A percentile compares a stretch with the other conserved stretches of the same genome.
phyloP scores from a whole-genome alignment of 2,329 filamentous ascomycete species.

The Penicillium fuscoglaucum region DNA sequence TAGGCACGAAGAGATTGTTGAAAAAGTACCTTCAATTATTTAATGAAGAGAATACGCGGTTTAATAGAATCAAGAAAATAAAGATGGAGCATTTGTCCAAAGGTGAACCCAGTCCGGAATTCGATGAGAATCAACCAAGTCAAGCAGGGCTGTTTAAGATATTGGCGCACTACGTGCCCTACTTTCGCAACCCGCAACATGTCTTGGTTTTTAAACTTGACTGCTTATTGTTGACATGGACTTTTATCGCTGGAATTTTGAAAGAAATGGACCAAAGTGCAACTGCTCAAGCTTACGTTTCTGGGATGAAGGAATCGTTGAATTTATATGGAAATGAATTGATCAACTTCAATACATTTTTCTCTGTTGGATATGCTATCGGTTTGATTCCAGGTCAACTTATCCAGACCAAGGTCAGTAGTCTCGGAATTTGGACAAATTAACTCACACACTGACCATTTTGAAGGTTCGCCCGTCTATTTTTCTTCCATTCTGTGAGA shows the following conservation, averaged over 20 bases:
- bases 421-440: background rate
- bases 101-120: background rate
- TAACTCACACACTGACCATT: background rate
- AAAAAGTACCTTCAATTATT: no score
- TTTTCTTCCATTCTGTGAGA: constrained; percentile 11
- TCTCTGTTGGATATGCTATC: constrained; percentile 10
- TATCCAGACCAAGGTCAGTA: constrained; percentile 9
- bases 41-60: background rate
- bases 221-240: constrained; percentile 7
- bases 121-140: background rate
- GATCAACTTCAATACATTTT: constrained; percentile 11
- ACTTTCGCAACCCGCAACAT: constrained; percentile 8
- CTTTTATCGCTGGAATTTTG: constrained; percentile 10
- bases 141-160: background rate
- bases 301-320: constrained; percentile 10
- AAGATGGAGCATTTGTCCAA: background rate
- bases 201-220: constrained; percentile 10
- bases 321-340: constrained; percentile 10
- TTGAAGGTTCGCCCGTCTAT: constrained; percentile 5
- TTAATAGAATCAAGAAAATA: background rate
- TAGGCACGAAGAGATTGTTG: no score
- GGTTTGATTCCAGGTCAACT: constrained; percentile 10
- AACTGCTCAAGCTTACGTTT: constrained; percentile 11
- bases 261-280: constrained; percentile 10
- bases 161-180: constrained; percentile 2